Evolutionary conservation across 345 rosid genomes (phyloP).

Genomic region (Rhodamnia argentea): DNA sequence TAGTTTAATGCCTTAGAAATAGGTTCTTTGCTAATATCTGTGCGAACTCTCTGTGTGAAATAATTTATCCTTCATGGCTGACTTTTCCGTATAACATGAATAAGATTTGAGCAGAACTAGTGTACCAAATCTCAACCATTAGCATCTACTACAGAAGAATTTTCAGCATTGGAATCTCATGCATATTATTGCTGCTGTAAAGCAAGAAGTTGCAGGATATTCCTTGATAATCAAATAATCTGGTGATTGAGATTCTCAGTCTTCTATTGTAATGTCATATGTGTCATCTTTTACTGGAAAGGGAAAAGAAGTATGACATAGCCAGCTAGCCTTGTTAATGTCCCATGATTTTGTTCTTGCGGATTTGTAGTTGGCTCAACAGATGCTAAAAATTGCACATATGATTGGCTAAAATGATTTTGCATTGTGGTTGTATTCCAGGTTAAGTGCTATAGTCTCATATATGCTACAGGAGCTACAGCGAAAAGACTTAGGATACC

Average conservation of each 20-base stretch:
- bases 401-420: background rate
- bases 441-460: constrained; percentile 80
- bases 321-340: background rate
- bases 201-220: background rate
- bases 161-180: background rate
- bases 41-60: background rate
- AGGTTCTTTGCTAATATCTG: background rate
- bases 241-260: background rate
- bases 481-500: constrained; percentile 75
- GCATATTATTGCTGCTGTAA: background rate
- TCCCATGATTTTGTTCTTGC: background rate
- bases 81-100: background rate
- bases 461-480: constrained; percentile 94
- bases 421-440: constrained; percentile 10
- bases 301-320: background rate
- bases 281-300: background rate
- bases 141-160: background rate
- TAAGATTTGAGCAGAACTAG: background rate
- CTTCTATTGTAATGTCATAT: background rate
- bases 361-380: background rate
- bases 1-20: background rate
- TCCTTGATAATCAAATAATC: background rate
- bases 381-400: background rate
- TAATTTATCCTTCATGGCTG: background rate
- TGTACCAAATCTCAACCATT: background rate